These are phyloP conservation scores for Aspergillus vadensis DNA, from an alignment of 2,329 filamentous ascomycete species.

Conservation along the genomic window DNA sequence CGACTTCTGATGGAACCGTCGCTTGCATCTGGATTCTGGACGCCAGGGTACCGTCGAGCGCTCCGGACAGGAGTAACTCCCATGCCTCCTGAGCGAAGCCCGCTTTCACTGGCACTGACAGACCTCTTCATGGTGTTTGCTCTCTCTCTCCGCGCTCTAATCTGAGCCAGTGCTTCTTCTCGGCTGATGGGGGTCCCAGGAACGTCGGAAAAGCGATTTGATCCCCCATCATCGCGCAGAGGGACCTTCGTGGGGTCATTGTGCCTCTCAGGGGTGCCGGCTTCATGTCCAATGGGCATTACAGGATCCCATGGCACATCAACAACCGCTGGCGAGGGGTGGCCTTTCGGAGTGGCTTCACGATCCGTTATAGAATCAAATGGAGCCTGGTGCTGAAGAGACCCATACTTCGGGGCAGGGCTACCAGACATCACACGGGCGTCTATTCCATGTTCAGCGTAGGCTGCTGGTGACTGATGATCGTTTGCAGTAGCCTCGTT, in stretches of 20 bases:
- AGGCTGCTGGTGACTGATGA: conserved; percentile 11
- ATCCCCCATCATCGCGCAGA: conserved; percentile 31
- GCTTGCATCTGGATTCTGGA: conserved; percentile 32
- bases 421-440: conserved; percentile 8
- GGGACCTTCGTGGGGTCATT: conserved; percentile 36
- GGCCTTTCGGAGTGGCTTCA: conserved; percentile 16
- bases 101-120: conserved; percentile 42
- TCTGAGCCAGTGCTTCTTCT: conserved; percentile 53
- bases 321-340: conserved; percentile 13
- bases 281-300: background rate
- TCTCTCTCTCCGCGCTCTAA: conserved; percentile 49
- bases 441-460: conserved; percentile 11
- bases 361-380: conserved; percentile 17
- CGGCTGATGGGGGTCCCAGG: conserved; percentile 49
- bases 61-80: conserved; percentile 29
- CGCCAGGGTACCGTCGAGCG: conserved; percentile 37
- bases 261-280: conserved; percentile 5
- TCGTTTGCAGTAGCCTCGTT: conserved; percentile 22
- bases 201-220: conserved; percentile 31
- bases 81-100: conserved; percentile 28
- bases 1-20: conserved; percentile 34
- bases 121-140: conserved; percentile 48
- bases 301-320: conserved; percentile 18
- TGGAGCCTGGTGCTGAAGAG: conserved; percentile 11
- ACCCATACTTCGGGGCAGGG: conserved; percentile 15